These are phyloP conservation scores for Citropsis articulata DNA, from an alignment of 345 rosid genomes.

Conservation along the genomic window DNA sequence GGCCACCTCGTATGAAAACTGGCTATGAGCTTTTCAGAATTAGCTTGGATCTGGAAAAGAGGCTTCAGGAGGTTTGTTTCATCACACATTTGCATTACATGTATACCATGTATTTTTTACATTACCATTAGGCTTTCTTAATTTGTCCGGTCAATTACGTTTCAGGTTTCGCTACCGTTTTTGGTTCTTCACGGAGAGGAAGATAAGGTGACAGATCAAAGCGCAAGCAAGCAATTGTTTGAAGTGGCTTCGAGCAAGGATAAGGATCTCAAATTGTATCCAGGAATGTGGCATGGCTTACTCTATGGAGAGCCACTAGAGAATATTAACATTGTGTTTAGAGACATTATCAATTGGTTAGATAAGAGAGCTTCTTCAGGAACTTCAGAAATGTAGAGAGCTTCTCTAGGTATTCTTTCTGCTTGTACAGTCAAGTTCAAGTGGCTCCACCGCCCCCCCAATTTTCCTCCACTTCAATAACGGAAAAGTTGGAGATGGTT, in stretches of 20 bases:
- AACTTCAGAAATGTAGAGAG: background rate
- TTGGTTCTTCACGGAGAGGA: conserved; percentile 73
- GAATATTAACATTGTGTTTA: conserved; percentile 53
- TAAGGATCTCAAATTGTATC: conserved; percentile 70
- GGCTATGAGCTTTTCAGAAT: conserved; percentile 51
- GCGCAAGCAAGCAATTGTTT: conserved; percentile 47
- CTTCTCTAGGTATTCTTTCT: too few relatives aligned
- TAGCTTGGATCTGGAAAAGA: conserved; percentile 57
- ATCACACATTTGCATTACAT: background rate
- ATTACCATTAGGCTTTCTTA: background rate
- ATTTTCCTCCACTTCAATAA: too few relatives aligned
- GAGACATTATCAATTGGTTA: conserved; percentile 63
- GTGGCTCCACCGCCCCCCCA: too few relatives aligned
- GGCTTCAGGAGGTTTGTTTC: conserved; percentile 49
- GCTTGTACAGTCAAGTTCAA: too few relatives aligned
- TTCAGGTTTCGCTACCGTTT: conserved; percentile 64
- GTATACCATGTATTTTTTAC: background rate
- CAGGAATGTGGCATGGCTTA: conserved; percentile 90
- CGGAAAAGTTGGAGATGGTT: too few relatives aligned
- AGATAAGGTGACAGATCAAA: conserved; percentile 65
- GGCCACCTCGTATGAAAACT: conserved; percentile 71
- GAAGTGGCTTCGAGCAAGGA: conserved; percentile 57
- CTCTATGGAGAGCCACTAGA: conserved; percentile 61
- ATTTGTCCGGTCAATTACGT: background rate
- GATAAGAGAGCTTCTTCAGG: conserved; percentile 27